These are phyloP conservation scores for Pezicula neosporulosa DNA, from an alignment of 2,329 filamentous ascomycete genomes.

Conservation along the genomic window DNA sequence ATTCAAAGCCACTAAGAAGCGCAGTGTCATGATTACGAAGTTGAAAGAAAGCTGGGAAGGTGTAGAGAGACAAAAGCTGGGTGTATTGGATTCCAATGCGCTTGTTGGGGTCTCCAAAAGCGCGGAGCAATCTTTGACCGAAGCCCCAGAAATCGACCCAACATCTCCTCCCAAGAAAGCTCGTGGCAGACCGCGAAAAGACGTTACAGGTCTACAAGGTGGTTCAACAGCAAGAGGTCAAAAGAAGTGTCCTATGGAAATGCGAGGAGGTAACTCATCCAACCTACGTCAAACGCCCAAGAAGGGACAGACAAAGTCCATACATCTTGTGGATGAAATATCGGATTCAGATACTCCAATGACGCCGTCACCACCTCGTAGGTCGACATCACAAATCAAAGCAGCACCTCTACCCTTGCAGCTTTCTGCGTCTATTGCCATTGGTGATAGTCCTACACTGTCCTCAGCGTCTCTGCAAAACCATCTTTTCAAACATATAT, in stretches of 20 bases:
- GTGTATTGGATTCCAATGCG: slow-evolving; percentile 20
- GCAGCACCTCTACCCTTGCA: slow-evolving; percentile 12
- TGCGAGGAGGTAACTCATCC: slow-evolving; percentile 7
- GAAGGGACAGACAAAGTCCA: slow-evolving; percentile 19
- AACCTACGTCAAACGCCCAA: slow-evolving; percentile 25
- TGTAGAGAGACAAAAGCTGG: slow-evolving; percentile 36
- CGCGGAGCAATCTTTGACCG: slow-evolving; percentile 3
- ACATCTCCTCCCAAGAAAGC: slow-evolving; percentile 31
- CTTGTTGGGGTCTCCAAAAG: slow-evolving; percentile 2
- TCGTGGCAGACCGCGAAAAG: slow-evolving; percentile 41
- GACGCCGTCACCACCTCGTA: slow-evolving; percentile 23
- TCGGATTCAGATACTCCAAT: slow-evolving; percentile 41
- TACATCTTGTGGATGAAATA: slow-evolving; percentile 40
- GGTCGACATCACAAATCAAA: slow-evolving; percentile 13
- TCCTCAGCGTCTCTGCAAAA: slow-evolving; percentile 38
- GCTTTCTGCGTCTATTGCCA: slow-evolving; percentile 3
- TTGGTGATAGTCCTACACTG: slow-evolving; percentile 8
- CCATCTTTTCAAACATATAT: slow-evolving; percentile 49
- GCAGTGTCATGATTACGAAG: slow-evolving; percentile 66
- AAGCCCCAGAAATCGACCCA: slow-evolving; percentile 28
- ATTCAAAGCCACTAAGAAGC: slow-evolving; percentile 68
- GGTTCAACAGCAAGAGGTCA: slow-evolving; percentile 9
- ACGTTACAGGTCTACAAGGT: slow-evolving; percentile 7
- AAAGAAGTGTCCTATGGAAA: too few species aligned
- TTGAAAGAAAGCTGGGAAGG: slow-evolving; percentile 70